These are phyloP conservation scores for Davidsoniella australis DNA, from an alignment of 2,329 filamentous ascomycete genomes.

Conservation along the genomic window DNA sequence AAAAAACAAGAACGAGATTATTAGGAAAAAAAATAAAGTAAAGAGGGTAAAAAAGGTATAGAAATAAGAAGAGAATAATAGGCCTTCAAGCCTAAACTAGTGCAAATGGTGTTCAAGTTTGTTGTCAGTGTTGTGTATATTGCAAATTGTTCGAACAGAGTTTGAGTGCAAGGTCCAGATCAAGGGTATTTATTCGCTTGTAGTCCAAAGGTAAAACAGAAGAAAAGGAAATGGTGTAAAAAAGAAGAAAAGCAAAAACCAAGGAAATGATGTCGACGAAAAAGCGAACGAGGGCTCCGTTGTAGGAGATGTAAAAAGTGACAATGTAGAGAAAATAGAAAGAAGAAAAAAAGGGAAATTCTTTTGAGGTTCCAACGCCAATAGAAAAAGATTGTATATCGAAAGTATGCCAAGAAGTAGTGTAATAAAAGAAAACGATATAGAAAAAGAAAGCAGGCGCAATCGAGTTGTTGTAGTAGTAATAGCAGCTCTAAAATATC, in stretches of 20 bases:
- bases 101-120: neutral
- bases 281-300: no score
- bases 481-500: neutral
- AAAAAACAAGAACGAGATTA: no score
- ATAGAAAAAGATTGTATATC: no score
- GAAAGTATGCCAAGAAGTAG: no score
- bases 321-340: neutral
- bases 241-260: no score
- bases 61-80: neutral
- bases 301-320: neutral
- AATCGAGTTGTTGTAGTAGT: neutral
- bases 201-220: no score
- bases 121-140: neutral
- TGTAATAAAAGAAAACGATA: neutral
- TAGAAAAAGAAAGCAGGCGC: neutral
- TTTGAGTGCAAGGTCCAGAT: neutral
- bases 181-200: no score
- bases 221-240: no score
- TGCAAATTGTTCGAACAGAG: neutral
- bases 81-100: neutral
- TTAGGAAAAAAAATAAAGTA: no score
- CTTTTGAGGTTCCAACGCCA: no score
- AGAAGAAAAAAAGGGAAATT: conserved; percentile 14
- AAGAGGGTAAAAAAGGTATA: neutral
- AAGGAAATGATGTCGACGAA: no score